Evolutionary conservation across 768 basidiomycete genomes (phyloP), one percentile per base, ranked within the genome.

Genomic region (Amanita inopinata): DNA sequence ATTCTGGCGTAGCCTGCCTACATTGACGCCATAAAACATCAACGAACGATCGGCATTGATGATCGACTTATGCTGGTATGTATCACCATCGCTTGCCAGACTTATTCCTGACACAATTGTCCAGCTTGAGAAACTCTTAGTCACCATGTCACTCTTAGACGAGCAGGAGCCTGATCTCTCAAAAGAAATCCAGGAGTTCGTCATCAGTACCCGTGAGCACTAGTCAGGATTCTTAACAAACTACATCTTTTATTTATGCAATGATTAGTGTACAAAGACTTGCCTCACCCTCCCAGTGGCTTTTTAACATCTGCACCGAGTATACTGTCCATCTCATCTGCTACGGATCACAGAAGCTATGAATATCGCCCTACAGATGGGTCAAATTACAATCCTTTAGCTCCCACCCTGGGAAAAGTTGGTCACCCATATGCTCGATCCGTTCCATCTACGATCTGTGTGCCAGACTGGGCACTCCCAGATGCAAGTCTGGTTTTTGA

Each of bases 401-500:
- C 61, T 25, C 80, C 80, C 0, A 61, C 67, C 22, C 59, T 81
- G 24, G 81, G 83, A 17, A 64, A 69, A 51, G 79, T 78, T 3
- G 69, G 75, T 23, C 64, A 69, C 18, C 80, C 83, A 7, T 85
- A 83, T 51, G 83, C 83, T 5, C 76, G 78, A 36, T 72, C 78
- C 15, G 79, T 83, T 11, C 67, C 80, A 23, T 65, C 74, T 3
- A 59, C 58, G 18, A 71, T 62, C 42, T 47, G 62, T 38, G 51
- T 61, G 3, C 69, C 76, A 0, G 57, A 55, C 15, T 54, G 65
- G 12, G 59, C 66, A 7, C 70, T 86, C 33, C 84, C 84, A 1
- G 78, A 83, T 48, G 60, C 85, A 12, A 73, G 68, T 3, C 57
- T 82, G 5, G 68, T 90, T 3, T 90, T 87, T 47, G 84, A 90